A percentile compares a stretch with the other conserved stretches of the same genome.
Evolutionary conservation across 306 rosid species (phyloP).

Genomic region (Cucurbita argyrosperma): DNA sequence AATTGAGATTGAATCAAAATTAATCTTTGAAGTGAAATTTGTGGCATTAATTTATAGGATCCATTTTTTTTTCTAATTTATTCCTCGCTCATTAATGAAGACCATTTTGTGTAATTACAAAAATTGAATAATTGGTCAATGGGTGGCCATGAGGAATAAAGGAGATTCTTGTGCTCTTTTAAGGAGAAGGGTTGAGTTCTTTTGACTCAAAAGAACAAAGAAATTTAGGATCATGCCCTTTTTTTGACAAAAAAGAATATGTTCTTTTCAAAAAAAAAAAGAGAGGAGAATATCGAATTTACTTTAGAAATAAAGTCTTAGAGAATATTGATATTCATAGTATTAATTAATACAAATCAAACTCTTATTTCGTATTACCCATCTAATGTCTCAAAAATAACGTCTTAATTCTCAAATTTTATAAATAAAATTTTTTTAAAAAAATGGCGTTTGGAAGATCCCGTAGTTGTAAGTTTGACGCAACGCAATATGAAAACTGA

Average conservation of each 20-base stretch:
- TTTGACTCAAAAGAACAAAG: background rate
- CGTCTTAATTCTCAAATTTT: too few species aligned
- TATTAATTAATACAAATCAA: too few species aligned
- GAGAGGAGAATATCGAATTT: too few species aligned
- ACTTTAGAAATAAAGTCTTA: too few species aligned
- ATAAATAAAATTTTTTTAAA: too few species aligned
- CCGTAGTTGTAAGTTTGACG: background rate
- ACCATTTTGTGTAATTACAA: background rate
- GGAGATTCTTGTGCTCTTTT: background rate
- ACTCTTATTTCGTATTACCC: too few species aligned
- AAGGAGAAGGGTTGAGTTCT: background rate
- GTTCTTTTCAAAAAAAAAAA: background rate
- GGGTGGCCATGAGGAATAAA: background rate
- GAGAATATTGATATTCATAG: background rate
- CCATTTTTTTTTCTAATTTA: too few species aligned
- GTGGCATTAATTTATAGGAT: too few species aligned
- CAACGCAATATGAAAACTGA: background rate
- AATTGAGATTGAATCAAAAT: too few species aligned
- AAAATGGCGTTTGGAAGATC: background rate
- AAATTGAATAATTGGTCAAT: background rate
- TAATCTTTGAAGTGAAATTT: too few species aligned
- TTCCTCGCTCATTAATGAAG: background rate
- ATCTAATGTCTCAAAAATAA: too few species aligned
- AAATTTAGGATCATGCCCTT: background rate
- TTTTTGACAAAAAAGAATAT: background rate